Percentiles rank a stretch among this genome's conserved stretches.
Conservation (phyloP, 768 basidiomycete genomes). For the Termitomyces sp. region DNA sequence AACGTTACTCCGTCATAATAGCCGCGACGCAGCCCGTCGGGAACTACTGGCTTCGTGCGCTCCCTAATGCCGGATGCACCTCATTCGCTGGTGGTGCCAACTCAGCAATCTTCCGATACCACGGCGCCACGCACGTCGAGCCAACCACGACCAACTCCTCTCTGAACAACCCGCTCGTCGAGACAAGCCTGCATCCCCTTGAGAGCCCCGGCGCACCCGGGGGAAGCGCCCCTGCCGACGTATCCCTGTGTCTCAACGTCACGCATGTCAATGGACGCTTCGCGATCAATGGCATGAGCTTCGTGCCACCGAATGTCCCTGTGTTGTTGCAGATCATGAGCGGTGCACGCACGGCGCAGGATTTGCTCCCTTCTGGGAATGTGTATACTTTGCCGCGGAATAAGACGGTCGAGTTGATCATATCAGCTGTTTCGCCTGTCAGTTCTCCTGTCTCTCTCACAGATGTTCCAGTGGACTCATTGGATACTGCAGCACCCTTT, state of each 20-base stretch:
- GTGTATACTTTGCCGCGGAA: conserved; percentile 39
- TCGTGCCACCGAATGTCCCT: not conserved
- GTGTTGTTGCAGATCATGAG: conserved; percentile 5
- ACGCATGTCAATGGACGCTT: not conserved
- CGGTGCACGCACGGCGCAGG: not conserved
- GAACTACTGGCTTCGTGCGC: conserved; percentile 1
- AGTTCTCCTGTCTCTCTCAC: not conserved
- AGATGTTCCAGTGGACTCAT: not conserved
- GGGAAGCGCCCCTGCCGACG: not conserved
- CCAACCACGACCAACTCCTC: not conserved
- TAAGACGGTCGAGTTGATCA: conserved; percentile 39
- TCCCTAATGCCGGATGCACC: not conserved
- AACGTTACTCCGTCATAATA: conserved; percentile 1
- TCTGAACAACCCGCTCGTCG: not conserved
- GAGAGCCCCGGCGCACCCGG: not conserved
- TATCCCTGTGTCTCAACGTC: not conserved
- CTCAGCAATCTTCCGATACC: not conserved
- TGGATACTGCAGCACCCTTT: conserved; percentile 20
- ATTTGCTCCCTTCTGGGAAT: conserved; percentile 30
- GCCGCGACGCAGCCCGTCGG: not conserved
- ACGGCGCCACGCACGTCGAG: not conserved
- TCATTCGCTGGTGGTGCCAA: not conserved
- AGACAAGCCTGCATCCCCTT: not conserved
- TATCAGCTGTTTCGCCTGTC: conserved; percentile 26
- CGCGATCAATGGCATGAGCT: not conserved